These are phyloP conservation scores for Chlorella sp. DNA, from an alignment of 139 green algal species.

Conservation along the genomic window DNA sequence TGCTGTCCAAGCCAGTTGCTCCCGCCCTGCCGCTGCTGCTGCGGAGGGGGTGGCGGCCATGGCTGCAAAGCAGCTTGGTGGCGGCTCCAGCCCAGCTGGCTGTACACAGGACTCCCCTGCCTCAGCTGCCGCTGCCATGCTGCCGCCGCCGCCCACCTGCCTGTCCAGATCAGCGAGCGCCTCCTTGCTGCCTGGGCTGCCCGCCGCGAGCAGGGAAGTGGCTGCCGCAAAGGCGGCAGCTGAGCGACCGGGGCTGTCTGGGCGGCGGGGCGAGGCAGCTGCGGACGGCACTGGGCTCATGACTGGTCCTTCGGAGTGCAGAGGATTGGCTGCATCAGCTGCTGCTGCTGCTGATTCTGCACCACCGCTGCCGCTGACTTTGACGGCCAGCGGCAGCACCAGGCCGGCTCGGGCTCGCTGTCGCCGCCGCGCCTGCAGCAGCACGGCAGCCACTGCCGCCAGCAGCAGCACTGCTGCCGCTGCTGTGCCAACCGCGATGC, in stretches of 20 bases:
- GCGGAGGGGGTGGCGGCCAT: no score
- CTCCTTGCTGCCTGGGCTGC: background rate
- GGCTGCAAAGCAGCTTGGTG: no score
- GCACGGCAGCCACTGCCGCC: background rate
- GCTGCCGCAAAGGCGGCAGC: background rate
- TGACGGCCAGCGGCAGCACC: background rate
- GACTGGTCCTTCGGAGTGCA: background rate
- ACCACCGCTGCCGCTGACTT: background rate
- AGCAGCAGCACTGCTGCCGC: background rate
- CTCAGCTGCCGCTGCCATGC: background rate
- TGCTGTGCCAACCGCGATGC: background rate
- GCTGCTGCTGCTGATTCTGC: no score
- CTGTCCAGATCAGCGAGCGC: no score
- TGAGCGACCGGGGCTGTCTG: background rate
- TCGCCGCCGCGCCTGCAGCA: background rate
- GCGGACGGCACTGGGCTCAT: background rate
- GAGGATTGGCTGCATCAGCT: no score
- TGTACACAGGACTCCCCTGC: no score
- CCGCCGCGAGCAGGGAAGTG: background rate
- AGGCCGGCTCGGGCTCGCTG: background rate
- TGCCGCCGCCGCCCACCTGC: background rate
- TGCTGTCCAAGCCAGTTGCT: background rate
- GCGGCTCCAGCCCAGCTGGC: no score
- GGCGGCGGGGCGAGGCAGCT: background rate
- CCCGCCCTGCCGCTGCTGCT: background rate